A percentile compares a stretch with the other conserved stretches of the same genome.
Evolutionary conservation across 1,139 yeast species (phyloP).

Genomic region (Saccharomycopsis hybrid): DNA sequence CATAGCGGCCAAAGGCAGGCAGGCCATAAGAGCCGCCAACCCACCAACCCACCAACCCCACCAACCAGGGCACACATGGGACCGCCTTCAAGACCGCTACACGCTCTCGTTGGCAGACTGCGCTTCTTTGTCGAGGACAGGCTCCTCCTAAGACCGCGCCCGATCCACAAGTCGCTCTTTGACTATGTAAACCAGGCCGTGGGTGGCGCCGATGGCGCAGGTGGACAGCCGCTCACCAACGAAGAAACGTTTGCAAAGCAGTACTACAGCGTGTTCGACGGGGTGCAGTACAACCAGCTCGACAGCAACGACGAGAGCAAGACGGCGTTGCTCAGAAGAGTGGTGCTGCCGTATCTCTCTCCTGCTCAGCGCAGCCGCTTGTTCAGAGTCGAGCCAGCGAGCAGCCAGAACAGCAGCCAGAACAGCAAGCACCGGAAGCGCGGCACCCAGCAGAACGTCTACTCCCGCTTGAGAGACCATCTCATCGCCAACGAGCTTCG

Average conservation of each 20-base stretch:
- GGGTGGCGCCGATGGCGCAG: background rate
- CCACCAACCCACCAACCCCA: no score
- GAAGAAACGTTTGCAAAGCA: background rate
- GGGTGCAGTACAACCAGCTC: background rate
- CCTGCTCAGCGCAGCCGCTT: background rate
- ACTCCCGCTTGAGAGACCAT: no score
- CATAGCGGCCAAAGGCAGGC: no score
- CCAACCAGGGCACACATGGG: no score
- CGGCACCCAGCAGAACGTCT: no score
- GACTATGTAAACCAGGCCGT: background rate
- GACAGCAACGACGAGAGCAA: conserved; percentile 1
- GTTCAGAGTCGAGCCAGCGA: no score
- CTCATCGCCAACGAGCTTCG: no score
- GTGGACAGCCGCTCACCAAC: background rate
- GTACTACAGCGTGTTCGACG: conserved; percentile 1
- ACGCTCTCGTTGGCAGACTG: no score
- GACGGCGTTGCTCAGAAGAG: background rate
- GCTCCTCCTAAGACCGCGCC: background rate
- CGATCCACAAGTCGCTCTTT: background rate
- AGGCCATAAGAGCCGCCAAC: background rate
- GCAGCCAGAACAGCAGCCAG: background rate
- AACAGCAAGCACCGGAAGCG: background rate
- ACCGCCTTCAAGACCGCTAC: no score
- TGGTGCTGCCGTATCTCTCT: background rate
- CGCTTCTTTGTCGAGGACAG: conserved; percentile 5